phyloP scores from a whole-genome alignment of 2,329 filamentous ascomycete species.

The Eurotiales sp. region DNA sequence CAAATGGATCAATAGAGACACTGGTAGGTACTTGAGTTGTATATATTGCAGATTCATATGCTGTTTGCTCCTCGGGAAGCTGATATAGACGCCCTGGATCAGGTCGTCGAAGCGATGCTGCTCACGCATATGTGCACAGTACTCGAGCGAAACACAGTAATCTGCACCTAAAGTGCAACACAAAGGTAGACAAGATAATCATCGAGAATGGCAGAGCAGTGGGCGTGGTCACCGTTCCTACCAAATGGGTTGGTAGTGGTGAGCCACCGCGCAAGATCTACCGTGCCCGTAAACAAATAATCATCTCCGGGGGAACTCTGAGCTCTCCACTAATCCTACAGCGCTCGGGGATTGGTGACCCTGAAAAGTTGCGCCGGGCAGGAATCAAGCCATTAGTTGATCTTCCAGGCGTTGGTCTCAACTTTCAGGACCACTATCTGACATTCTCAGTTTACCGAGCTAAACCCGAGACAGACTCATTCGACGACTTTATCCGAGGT shows the following conservation, averaged over 20 bases:
- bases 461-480: slow-evolving; percentile 71
- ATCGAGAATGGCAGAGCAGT: slow-evolving; percentile 69
- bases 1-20: slow-evolving; percentile 72
- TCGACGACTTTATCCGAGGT: slow-evolving; percentile 75
- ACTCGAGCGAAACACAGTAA: slow-evolving; percentile 68
- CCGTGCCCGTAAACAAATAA: slow-evolving; percentile 68
- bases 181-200: slow-evolving; percentile 73
- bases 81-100: slow-evolving; percentile 35
- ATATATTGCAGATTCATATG: neutral
- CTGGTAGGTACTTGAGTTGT: slow-evolving; percentile 39
- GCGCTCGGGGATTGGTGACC: slow-evolving; percentile 69
- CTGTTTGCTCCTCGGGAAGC: no score
- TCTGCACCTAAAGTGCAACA: slow-evolving; percentile 69
- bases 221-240: slow-evolving; percentile 65
- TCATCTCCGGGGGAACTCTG: slow-evolving; percentile 68
- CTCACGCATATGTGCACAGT: slow-evolving; percentile 73
- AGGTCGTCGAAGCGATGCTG: slow-evolving; percentile 71
- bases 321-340: slow-evolving; percentile 73
- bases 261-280: slow-evolving; percentile 55
- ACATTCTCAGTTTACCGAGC: slow-evolving; percentile 68
- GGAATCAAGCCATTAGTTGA: slow-evolving; percentile 68
- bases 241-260: slow-evolving; percentile 62
- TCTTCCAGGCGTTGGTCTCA: slow-evolving; percentile 68
- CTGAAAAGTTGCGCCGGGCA: slow-evolving; percentile 64
- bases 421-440: slow-evolving; percentile 74